Evolutionary conservation across 208 protist species (phyloP).

Genomic region (Wallacemonas collosoma): DNA sequence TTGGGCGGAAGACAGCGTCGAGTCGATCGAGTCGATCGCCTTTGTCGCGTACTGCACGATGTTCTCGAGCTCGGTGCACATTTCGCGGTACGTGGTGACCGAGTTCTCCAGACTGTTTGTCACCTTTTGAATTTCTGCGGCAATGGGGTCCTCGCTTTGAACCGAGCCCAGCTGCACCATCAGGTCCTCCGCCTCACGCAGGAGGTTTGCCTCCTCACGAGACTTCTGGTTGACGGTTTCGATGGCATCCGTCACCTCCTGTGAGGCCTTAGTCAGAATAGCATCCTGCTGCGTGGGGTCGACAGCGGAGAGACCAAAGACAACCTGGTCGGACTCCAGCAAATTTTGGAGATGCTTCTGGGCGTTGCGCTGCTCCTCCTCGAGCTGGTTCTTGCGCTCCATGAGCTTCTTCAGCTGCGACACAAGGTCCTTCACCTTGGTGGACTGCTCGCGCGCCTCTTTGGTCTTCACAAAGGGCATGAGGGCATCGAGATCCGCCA

Average conservation of each 20-base stretch:
- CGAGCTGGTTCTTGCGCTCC: slow-evolving; percentile 34
- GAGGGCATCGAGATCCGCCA: slow-evolving; percentile 74
- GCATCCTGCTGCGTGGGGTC: slow-evolving; percentile 51
- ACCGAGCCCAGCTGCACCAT: slow-evolving; percentile 54
- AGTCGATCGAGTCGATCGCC: slow-evolving; percentile 56
- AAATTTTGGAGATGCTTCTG: slow-evolving; percentile 55
- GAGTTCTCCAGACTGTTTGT: slow-evolving; percentile 76
- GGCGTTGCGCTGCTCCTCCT: slow-evolving; percentile 37
- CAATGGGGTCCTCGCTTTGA: slow-evolving; percentile 75
- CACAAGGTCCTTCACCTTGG: slow-evolving; percentile 54
- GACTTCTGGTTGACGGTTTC: slow-evolving; percentile 53
- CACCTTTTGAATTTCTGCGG: slow-evolving; percentile 73
- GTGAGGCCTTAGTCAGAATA: slow-evolving; percentile 44
- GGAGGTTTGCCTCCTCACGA: slow-evolving; percentile 40
- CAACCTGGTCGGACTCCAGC: slow-evolving; percentile 73
- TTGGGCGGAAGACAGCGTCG: slow-evolving; percentile 46
- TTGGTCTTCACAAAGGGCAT: slow-evolving; percentile 82
- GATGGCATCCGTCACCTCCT: slow-evolving; percentile 66
- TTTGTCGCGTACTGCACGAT: slow-evolving; percentile 37
- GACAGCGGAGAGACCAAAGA: slow-evolving; percentile 67
- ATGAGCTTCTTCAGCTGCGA: slow-evolving; percentile 59
- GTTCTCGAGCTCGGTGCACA: slow-evolving; percentile 56
- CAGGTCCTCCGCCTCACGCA: slow-evolving; percentile 44
- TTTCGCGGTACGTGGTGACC: slow-evolving; percentile 48
- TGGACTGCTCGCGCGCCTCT: slow-evolving; percentile 58